Conservation (phyloP, 805 yeast species). For the Metschnikowia borealis region DNA sequence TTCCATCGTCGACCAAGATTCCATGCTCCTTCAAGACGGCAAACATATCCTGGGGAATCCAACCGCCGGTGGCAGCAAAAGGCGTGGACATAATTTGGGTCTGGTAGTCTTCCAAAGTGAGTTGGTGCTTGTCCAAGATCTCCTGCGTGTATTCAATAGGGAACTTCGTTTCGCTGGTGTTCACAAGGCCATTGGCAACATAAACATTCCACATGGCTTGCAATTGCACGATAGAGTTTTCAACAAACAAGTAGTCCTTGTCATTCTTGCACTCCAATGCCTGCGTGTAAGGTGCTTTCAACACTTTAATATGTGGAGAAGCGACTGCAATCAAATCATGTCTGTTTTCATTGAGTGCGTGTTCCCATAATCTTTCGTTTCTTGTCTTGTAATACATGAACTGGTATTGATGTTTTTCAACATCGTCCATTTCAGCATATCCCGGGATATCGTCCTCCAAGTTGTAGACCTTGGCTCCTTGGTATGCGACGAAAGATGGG, state of each 20-base stretch:
- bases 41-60: constrained; percentile 95
- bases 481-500: constrained; percentile 82
- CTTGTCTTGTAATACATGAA: constrained; percentile 88
- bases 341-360: constrained; percentile 58
- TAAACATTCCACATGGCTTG: constrained; percentile 67
- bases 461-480: constrained; percentile 82
- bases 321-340: constrained; percentile 74
- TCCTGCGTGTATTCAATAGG: constrained; percentile 62
- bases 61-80: constrained; percentile 86
- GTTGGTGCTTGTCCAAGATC: constrained; percentile 54
- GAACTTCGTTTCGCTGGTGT: constrained; percentile 37
- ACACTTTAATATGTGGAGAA: constrained; percentile 74
- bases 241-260: constrained; percentile 59
- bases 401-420: constrained; percentile 74
- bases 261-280: constrained; percentile 56
- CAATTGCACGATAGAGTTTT: constrained; percentile 62
- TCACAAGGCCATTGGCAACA: constrained; percentile 53
- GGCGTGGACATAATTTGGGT: constrained; percentile 65
- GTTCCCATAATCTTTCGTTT: constrained; percentile 87
- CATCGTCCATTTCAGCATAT: constrained; percentile 61
- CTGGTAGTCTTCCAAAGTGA: constrained; percentile 63
- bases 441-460: constrained; percentile 71
- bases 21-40: constrained; percentile 65
- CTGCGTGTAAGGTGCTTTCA: constrained; percentile 60
- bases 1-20: constrained; percentile 52